Evolutionary conservation across 2,329 filamentous ascomycete species (phyloP).

Genomic region (Microsporum audouinii): DNA sequence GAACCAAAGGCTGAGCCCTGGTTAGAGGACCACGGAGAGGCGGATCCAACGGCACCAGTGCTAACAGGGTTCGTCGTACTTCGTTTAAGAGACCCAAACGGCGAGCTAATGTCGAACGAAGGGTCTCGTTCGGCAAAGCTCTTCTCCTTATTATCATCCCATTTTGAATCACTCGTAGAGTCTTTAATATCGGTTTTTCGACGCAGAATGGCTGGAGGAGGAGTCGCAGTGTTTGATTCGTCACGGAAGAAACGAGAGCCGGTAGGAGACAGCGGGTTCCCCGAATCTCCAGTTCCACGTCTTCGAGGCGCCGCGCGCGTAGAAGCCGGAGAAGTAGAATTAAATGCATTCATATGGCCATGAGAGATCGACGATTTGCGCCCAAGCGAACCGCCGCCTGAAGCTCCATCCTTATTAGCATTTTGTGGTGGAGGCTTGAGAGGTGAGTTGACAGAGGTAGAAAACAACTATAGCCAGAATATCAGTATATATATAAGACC

Average conservation of each 20-base stretch:
- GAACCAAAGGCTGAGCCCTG: constrained; percentile 54
- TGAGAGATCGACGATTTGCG: constrained; percentile 74
- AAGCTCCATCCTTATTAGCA: constrained; percentile 45
- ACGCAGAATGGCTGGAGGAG: constrained; percentile 49
- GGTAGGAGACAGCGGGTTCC: constrained; percentile 40
- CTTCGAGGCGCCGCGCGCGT: constrained; percentile 65
- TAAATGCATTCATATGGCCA: constrained; percentile 52
- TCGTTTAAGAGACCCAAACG: constrained; percentile 47
- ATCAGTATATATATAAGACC: constrained; percentile 11
- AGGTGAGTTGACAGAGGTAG: constrained; percentile 81
- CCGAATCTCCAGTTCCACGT: constrained; percentile 69
- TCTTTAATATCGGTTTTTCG: constrained; percentile 53
- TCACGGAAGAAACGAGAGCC: constrained; percentile 37
- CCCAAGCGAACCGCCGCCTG: constrained; percentile 37
- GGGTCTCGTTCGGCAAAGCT: constrained; percentile 28
- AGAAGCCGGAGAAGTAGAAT: constrained; percentile 60
- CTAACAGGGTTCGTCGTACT: constrained; percentile 45
- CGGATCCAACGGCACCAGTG: constrained; percentile 1
- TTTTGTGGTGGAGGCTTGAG: constrained; percentile 70
- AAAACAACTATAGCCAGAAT: constrained; percentile 52
- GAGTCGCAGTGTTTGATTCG: constrained; percentile 46
- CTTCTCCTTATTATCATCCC: constrained; percentile 41
- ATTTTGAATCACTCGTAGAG: constrained; percentile 25
- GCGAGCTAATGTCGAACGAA: constrained; percentile 30
- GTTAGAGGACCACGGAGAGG: constrained; percentile 46